Evolutionary conservation across 164 flowering plant species (phyloP), one percentile per base, ranked within the genome.

Genomic region (Cinnamomum micranthum): DNA sequence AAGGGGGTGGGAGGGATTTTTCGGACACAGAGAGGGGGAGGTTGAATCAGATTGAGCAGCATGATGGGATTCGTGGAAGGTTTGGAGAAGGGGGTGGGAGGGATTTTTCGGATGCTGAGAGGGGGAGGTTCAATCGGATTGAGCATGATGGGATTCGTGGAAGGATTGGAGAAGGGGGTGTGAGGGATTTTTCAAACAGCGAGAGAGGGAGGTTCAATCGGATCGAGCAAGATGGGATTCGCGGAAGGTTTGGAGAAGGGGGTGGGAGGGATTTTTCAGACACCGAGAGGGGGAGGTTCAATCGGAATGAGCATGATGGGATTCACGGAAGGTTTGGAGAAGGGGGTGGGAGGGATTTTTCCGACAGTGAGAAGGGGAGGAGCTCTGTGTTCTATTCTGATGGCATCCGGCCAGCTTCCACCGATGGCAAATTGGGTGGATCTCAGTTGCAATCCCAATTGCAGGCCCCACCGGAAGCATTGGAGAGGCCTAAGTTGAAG

Each of bases 401-500:
- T 62, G 74, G 79, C 25, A 65, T 65, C 74, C 84, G 80, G 35
- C 82, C 79, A 1, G 73, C 75, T 74, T 79, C 65, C 27, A 24
- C 78, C 35, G 86, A 82, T 12, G 87, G 75, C 3, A 88, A 73
- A 75, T 62, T 68, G 72, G 84, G 75, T 79, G 78, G 74, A 24
- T 22, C 55, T 6, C 63, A 60, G 14, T 50, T 77, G 71, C 86
- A 78, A n/a, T 65, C 76, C 50, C 88, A 69, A 68, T 69, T 79
- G 31, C 64, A 73, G 25, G 68, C 70, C 47, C 79, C 80, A 72
- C 58, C 79, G 66, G 95, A 91, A 80, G 83, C 75, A 62, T 67
- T 75, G 3, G 98, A 88, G 73, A 76, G 98, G 73, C 98, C 95
- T 23, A 94, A 90, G 82, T 75, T 92, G 81, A 94, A 88, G 82